A percentile compares a stretch with the other conserved stretches of the same genome.
These are phyloP conservation scores for Thelonectria olida DNA, from an alignment of 2,329 filamentous ascomycete genomes.

Conservation along the genomic window DNA sequence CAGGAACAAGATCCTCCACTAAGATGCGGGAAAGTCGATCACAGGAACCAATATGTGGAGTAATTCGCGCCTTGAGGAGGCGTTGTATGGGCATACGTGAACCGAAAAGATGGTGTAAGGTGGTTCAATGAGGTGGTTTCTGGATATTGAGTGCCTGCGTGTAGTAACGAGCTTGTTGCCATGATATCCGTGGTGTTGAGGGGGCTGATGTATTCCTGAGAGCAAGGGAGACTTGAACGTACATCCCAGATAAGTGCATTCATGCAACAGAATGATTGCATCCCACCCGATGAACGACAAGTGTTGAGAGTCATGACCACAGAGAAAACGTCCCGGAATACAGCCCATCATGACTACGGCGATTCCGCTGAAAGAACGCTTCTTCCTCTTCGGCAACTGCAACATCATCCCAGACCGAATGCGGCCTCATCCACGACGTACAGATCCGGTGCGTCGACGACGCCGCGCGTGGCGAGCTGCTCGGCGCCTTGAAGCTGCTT, in stretches of 20 bases:
- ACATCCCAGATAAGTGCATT: no score
- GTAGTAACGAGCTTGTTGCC: background rate
- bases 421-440: conserved; percentile 35
- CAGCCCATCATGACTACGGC: background rate
- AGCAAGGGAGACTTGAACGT: no score
- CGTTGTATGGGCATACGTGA: background rate
- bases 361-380: conserved; percentile 22
- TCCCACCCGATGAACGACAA: no score
- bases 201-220: background rate
- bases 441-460: conserved; percentile 28
- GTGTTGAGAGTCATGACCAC: no score
- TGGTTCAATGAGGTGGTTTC: background rate
- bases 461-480: conserved; percentile 17
- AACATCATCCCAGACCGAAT: conserved; percentile 48
- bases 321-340: background rate
- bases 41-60: conserved; percentile 7
- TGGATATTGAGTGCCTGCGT: conserved; percentile 19
- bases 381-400: conserved; percentile 42
- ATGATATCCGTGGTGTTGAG: background rate
- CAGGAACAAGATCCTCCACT: background rate
- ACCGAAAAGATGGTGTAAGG: background rate
- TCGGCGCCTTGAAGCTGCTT: conserved; percentile 26
- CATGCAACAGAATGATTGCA: no score
- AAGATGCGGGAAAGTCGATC: background rate
- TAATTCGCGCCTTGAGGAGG: background rate